These are phyloP conservation scores for Mycena filopes DNA, from an alignment of 768 basidiomycete species.

Conservation along the genomic window DNA sequence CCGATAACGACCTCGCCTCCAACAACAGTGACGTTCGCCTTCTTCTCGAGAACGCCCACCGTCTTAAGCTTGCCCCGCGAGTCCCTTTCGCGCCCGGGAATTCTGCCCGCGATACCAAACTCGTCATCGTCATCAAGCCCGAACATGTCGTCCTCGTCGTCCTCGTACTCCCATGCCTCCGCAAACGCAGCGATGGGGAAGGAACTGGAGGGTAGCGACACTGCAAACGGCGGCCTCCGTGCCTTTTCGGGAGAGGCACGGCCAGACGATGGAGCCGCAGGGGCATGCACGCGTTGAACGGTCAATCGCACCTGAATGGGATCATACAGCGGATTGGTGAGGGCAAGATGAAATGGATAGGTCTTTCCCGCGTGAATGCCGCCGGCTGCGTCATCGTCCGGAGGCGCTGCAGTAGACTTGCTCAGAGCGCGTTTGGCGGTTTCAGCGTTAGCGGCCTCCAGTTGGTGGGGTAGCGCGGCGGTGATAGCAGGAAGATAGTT, in stretches of 20 bases:
- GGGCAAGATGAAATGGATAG: conserved; percentile 88
- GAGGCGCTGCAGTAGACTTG: conserved; percentile 50
- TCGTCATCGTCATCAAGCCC: conserved; percentile 78
- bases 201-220: conserved; percentile 79
- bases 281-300: conserved; percentile 73
- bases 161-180: conserved; percentile 98
- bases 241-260: conserved; percentile 61
- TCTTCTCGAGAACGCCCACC: conserved; percentile 87
- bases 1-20: conserved; percentile 90
- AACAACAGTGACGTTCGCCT: conserved; percentile 89
- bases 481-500: conserved; percentile 93
- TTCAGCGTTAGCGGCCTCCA: conserved; percentile 53
- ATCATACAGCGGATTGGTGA: conserved; percentile 97
- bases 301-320: conserved; percentile 92
- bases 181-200: conserved; percentile 92
- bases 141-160: conserved; percentile 94
- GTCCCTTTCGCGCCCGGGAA: conserved; percentile 47
- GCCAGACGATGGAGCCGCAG: conserved; percentile 49
- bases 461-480: conserved; percentile 71
- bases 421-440: conserved; percentile 52
- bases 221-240: conserved; percentile 78
- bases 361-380: conserved; percentile 79
- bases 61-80: conserved; percentile 61
- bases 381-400: conserved; percentile 50
- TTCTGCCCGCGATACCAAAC: conserved; percentile 59